phyloP scores from a whole-genome alignment of 1,284 basidiomycete genomes.

The Kalmanozyma brasiliensis region DNA sequence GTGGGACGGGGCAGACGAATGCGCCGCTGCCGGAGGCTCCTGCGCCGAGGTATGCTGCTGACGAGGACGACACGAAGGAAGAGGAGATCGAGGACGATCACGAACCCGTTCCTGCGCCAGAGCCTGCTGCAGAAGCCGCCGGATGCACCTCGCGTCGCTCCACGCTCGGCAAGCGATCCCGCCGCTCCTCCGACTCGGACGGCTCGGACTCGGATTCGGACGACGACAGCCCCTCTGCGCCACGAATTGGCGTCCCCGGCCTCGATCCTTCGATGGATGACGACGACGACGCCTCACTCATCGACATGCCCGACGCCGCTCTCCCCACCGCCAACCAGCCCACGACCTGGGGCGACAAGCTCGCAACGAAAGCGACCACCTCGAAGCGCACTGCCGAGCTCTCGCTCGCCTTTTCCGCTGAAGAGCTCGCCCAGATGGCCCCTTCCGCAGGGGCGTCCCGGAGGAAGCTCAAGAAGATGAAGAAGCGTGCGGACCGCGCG shows the following conservation, averaged over 20 bases:
- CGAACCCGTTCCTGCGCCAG: not conserved
- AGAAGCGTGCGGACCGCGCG: constrained; percentile 35
- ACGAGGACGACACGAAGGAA: constrained; percentile 5
- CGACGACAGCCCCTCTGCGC: not conserved
- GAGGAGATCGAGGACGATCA: constrained; percentile 30
- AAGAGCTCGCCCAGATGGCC: constrained; percentile 40
- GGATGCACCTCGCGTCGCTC: constrained; percentile 29
- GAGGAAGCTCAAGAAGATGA: constrained; percentile 47
- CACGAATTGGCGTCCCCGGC: constrained; percentile 19
- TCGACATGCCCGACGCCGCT: not conserved
- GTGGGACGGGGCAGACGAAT: constrained; percentile 22
- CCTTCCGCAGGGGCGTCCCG: constrained; percentile 13
- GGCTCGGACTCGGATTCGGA: constrained; percentile 10
- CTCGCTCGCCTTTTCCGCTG: constrained; percentile 25
- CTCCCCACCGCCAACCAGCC: not conserved
- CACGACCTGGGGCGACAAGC: constrained; percentile 25
- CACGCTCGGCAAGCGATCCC: constrained; percentile 37
- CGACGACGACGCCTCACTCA: constrained; percentile 5
- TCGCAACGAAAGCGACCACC: constrained; percentile 18
- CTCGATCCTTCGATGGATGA: constrained; percentile 9
- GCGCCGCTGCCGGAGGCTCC: constrained; percentile 15
- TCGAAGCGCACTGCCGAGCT: constrained; percentile 32
- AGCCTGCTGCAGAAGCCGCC: not conserved
- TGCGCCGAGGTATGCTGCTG: constrained; percentile 13
- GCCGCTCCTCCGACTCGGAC: constrained; percentile 18